These are phyloP conservation scores for Pichia scutulata DNA, from an alignment of 805 yeast genomes.

Conservation along the genomic window DNA sequence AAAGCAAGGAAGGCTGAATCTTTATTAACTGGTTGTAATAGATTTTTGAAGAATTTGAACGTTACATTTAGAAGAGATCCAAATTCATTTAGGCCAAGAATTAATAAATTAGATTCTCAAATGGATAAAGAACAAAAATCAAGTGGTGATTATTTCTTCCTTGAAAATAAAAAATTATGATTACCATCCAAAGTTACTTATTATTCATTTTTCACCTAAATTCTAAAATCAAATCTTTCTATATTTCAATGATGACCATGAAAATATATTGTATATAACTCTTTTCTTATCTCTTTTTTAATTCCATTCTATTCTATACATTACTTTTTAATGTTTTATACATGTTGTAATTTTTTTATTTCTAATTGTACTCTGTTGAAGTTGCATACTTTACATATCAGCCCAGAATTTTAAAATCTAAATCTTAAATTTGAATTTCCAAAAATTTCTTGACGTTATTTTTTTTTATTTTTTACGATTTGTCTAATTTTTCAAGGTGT, in stretches of 20 bases:
- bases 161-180: conserved; percentile 53
- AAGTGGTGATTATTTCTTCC: conserved; percentile 90
- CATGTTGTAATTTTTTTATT: not conserved
- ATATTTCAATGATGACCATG: not conserved
- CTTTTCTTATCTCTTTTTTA: not conserved
- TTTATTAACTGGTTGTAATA: conserved; percentile 92
- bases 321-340: not conserved
- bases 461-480: not conserved
- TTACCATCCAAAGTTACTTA: not conserved
- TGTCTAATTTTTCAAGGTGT: not conserved
- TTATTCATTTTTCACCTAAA: not conserved
- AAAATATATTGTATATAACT: not conserved
- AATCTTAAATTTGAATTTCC: too few species aligned
- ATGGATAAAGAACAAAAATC: conserved; percentile 98
- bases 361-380: too few species aligned
- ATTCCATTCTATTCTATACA: conserved; percentile 1
- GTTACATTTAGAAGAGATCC: conserved; percentile 99
- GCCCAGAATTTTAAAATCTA: too few species aligned
- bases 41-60: conserved; percentile 91
- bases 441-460: not conserved
- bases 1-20: conserved; percentile 86
- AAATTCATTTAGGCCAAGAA: conserved; percentile 95
- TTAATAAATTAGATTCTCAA: conserved; percentile 94
- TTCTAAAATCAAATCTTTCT: not conserved
- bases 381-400: too few species aligned